A percentile compares a stretch with the other conserved stretches of the same genome.
Evolutionary conservation across 2,329 filamentous ascomycete genomes (phyloP).

Genomic region (Cordyceps tenuipes): DNA sequence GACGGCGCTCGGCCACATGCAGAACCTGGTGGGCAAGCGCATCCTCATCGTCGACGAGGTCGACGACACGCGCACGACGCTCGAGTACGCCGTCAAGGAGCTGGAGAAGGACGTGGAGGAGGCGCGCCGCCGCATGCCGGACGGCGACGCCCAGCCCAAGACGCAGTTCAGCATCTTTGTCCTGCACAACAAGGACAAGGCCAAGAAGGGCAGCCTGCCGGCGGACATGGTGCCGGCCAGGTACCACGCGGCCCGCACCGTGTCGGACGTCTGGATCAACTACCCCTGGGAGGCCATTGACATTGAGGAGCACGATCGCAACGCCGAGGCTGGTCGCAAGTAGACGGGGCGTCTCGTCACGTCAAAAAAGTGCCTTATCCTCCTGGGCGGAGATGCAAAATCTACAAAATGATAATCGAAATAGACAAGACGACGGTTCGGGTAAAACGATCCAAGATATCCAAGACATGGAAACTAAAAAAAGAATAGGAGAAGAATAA

Average conservation of each 20-base stretch:
- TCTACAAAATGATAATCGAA: background rate
- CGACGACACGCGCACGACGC: conserved; percentile 86
- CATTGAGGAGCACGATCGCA: conserved; percentile 79
- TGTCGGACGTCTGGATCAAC: conserved; percentile 95
- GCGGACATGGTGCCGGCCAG: conserved; percentile 65
- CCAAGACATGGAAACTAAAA: background rate
- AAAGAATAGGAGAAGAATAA: background rate
- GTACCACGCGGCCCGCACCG: conserved; percentile 81
- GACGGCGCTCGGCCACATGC: conserved; percentile 71
- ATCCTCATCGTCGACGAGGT: conserved; percentile 93
- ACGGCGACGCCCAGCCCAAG: conserved; percentile 54
- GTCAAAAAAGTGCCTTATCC: background rate
- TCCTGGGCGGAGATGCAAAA: background rate
- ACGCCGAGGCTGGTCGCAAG: background rate
- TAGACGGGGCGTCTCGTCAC: background rate
- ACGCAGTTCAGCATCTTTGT: conserved; percentile 94
- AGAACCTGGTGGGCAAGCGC: conserved; percentile 82
- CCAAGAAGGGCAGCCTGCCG: conserved; percentile 83
- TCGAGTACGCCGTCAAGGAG: conserved; percentile 90
- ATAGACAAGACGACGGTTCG: background rate
- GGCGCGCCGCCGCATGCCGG: conserved; percentile 65
- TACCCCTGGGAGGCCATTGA: conserved; percentile 97
- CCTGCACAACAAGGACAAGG: conserved; percentile 96
- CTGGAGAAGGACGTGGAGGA: conserved; percentile 87
- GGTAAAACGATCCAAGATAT: background rate